Percentiles rank a stretch among this genome's conserved stretches.
Evolutionary conservation across 441 rosid genomes (phyloP).

Genomic region (Corymbia calophylla): DNA sequence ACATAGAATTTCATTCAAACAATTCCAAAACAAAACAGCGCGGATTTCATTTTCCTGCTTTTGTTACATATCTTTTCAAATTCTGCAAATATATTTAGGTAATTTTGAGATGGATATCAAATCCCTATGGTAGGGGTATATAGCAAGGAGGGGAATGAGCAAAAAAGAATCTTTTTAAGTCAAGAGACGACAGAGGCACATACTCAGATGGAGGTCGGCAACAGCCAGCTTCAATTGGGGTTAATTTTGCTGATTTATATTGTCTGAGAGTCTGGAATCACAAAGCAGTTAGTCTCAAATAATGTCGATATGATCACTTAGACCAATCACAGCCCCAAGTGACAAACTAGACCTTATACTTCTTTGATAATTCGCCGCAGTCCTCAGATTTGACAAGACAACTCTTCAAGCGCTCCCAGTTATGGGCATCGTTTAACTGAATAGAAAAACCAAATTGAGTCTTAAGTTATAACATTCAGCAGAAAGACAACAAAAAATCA

Average conservation of each 20-base stretch:
- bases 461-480: neutral
- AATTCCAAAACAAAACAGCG: neutral
- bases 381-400: slow-evolving; percentile 89
- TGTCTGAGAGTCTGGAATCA: slow-evolving; percentile 52
- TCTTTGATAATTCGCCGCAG: slow-evolving; percentile 57
- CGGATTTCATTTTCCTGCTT: neutral
- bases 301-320: neutral
- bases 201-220: slow-evolving; percentile 94
- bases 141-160: neutral
- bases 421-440: slow-evolving; percentile 61
- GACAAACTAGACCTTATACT: slow-evolving; percentile 48
- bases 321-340: neutral
- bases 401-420: slow-evolving; percentile 74
- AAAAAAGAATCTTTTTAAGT: neutral
- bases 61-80: neutral
- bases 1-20: neutral
- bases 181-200: neutral
- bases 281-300: slow-evolving; percentile 6
- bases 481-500: neutral
- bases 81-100: neutral
- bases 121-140: neutral
- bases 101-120: neutral
- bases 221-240: slow-evolving; percentile 90
- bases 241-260: slow-evolving; percentile 61
- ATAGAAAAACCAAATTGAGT: neutral